Conservation (phyloP, 345 rosid genomes). For the Bruguiera sexangula region DNA sequence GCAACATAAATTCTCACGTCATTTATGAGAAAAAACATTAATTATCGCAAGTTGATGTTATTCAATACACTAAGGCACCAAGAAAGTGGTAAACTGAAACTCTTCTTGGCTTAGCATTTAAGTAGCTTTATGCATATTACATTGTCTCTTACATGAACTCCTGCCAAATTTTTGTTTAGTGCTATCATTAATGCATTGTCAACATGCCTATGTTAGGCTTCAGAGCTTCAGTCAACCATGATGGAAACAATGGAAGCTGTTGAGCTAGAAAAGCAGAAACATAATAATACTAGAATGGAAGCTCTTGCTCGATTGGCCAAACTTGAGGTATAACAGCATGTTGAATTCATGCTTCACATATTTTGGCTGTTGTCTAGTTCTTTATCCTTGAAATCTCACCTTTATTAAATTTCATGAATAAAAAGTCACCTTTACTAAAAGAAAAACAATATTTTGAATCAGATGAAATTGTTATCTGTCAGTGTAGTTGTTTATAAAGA, state of each 20-base stretch:
- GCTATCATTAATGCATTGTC: not conserved
- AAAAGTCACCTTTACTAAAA: too few species aligned
- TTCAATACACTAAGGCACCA: not conserved
- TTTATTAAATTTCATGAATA: too few species aligned
- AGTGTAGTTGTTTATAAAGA: conserved; percentile 25
- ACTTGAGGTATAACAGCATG: conserved; percentile 61
- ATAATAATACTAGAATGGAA: conserved; percentile 94
- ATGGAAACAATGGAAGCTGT: conserved; percentile 95
- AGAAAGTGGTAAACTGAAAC: not conserved
- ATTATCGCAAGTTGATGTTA: too few species aligned
- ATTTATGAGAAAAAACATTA: too few species aligned
- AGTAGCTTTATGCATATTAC: not conserved
- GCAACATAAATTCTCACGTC: too few species aligned
- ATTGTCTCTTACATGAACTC: not conserved
- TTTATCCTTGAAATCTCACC: not conserved
- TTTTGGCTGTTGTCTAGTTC: conserved; percentile 6
- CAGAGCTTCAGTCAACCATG: conserved; percentile 81
- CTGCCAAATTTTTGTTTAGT: conserved; percentile 1
- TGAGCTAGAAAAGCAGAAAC: conserved; percentile 88
- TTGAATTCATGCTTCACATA: conserved; percentile 10
- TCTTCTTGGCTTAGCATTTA: not conserved
- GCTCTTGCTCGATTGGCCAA: conserved; percentile 71
- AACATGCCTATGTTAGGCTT: conserved; percentile 52
- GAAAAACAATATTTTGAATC: not conserved
- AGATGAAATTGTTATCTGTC: conserved; percentile 12